Evolutionary conservation across 176 grass and related monocot species (phyloP).

Genomic region (Oryza glumipatula): DNA sequence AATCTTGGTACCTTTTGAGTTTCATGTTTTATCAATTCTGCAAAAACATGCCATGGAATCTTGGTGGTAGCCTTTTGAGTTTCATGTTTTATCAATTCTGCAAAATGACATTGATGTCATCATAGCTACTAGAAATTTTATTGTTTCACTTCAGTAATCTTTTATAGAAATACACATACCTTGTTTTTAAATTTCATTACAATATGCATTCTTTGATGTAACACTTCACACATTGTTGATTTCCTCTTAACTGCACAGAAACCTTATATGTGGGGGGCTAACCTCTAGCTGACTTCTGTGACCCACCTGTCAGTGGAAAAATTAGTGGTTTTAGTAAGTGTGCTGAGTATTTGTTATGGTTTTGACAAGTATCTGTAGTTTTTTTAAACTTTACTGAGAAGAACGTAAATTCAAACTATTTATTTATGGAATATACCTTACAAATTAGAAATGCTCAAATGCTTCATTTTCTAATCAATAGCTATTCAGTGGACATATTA

Average conservation of each 20-base stretch:
- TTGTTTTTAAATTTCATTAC: background rate
- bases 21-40: background rate
- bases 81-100: background rate
- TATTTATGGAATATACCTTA: background rate
- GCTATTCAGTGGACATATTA: background rate
- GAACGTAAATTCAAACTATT: background rate
- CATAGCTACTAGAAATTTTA: background rate
- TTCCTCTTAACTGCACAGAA: no score
- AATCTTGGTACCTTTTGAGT: background rate
- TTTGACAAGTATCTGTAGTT: no score
- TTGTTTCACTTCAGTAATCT: background rate
- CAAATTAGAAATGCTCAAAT: background rate
- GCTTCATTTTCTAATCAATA: conserved; percentile 8
- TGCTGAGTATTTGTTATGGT: no score
- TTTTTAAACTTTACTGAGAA: no score
- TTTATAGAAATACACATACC: background rate
- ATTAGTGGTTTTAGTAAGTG: no score
- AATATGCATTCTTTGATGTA: no score
- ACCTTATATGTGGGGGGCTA: no score
- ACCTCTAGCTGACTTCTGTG: no score
- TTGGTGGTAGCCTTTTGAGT: background rate
- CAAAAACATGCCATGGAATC: conserved; percentile 3
- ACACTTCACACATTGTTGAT: background rate
- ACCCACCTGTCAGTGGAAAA: no score
- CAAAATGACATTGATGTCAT: background rate